phyloP scores from a whole-genome alignment of 805 yeast genomes.

The Scheffersomyces ergatensis region DNA sequence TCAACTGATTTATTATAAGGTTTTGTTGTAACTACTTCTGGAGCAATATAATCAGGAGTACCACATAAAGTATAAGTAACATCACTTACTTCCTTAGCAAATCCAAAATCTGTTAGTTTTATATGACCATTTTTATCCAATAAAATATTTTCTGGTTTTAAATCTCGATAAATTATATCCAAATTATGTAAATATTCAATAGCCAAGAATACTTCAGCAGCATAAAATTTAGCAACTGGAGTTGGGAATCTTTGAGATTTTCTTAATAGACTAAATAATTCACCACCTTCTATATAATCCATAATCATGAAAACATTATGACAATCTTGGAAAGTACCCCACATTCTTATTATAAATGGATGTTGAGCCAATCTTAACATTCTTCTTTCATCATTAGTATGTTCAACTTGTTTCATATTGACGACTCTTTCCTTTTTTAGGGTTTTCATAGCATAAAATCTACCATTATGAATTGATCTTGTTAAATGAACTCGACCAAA shows the following conservation, averaged over 20 bases:
- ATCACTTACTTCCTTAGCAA: slow-evolving; percentile 59
- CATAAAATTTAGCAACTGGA: slow-evolving; percentile 63
- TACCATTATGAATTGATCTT: slow-evolving; percentile 55
- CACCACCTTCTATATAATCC: slow-evolving; percentile 68
- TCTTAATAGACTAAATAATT: slow-evolving; percentile 52
- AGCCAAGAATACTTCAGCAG: slow-evolving; percentile 60
- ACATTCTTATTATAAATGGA: slow-evolving; percentile 60
- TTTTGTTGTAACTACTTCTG: slow-evolving; percentile 62
- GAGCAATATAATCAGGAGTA: slow-evolving; percentile 64
- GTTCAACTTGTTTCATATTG: slow-evolving; percentile 62
- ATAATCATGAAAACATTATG: slow-evolving; percentile 58
- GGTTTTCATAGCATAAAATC: slow-evolving; percentile 60
- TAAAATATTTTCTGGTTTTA: slow-evolving; percentile 60
- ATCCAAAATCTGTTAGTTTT: slow-evolving; percentile 60
- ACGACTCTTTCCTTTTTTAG: slow-evolving; percentile 57
- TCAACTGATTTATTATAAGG: slow-evolving; percentile 63
- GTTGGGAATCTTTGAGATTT: slow-evolving; percentile 60
- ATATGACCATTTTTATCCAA: slow-evolving; percentile 60
- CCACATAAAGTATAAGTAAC: slow-evolving; percentile 64
- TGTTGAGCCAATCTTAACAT: slow-evolving; percentile 58
- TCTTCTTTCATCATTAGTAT: slow-evolving; percentile 60
- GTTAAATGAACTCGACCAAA: slow-evolving; percentile 62
- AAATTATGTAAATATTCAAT: slow-evolving; percentile 58
- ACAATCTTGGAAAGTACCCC: slow-evolving; percentile 66
- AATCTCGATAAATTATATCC: slow-evolving; percentile 58